Conservation (phyloP, 805 yeast species). For the Ogataea saltuana region DNA sequence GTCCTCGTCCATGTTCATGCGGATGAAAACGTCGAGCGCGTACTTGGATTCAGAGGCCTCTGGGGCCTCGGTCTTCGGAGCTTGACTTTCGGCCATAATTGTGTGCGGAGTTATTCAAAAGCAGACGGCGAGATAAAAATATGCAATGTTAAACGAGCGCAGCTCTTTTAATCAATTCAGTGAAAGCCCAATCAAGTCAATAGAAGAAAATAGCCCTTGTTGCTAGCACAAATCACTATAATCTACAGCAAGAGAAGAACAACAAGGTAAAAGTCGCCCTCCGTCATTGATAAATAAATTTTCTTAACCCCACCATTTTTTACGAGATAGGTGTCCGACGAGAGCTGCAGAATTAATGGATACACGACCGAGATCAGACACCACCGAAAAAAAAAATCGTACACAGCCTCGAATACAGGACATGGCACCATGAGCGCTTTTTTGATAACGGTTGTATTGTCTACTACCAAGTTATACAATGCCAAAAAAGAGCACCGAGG, state of each 20-base stretch:
- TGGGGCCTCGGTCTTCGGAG: not conserved
- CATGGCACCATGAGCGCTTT: too few species aligned
- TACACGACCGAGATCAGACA: conserved; percentile 5
- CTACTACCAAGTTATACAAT: too few species aligned
- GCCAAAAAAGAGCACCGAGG: conserved; percentile 3
- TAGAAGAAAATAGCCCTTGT: not conserved
- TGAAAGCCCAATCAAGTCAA: not conserved
- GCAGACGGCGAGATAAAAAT: too few species aligned
- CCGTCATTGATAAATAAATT: not conserved
- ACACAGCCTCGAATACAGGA: too few species aligned
- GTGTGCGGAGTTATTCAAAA: too few species aligned
- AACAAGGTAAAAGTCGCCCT: not conserved
- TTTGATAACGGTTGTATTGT: too few species aligned
- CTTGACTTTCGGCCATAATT: too few species aligned
- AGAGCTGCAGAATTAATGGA: conserved; percentile 1
- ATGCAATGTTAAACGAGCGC: too few species aligned
- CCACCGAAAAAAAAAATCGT: not conserved
- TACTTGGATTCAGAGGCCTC: conserved; percentile 5
- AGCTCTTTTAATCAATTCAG: not conserved
- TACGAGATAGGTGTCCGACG: conserved; percentile 5
- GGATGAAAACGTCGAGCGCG: conserved; percentile 56
- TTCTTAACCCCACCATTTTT: conserved; percentile 5
- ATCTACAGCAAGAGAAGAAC: not conserved
- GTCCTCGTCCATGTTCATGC: conserved; percentile 82
- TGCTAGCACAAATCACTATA: not conserved